Base-by-base conservation (phyloP, 441 rosid genomes). In the Mallotus repandus region DNA sequence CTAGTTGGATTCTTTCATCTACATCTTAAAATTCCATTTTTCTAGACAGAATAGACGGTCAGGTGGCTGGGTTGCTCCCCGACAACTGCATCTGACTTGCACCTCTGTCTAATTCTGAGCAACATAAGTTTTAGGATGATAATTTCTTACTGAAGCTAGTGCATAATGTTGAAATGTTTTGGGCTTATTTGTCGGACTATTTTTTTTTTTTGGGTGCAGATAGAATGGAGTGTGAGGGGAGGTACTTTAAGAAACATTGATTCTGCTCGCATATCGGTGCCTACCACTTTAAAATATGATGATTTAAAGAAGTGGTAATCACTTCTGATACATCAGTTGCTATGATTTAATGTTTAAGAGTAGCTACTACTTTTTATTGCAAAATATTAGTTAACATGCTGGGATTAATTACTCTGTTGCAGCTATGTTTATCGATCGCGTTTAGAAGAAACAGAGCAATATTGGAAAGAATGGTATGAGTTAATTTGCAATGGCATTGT, bases 401-500 rank as follows among this genome's bases (percentile, higher is more conserved):
- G 69, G 48, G 70, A 18, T 15, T 76, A 56, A 62, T 79, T 75
- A 67, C 52, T 45, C 59, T 74, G 46, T 79, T 82, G 82, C 84
- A 92, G 99, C 82, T 95, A 87, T 69, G 85, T 89, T 65, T 81
- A 89, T 75, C 88, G 97, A 70, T 80, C 99, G 60, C 85, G 74
- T 55, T 76, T 95, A 55, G 92, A 81, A 80, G 91, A 89, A 83
- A 92, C 98, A 65, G 99, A 95, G 75, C 89, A 95, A 82, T 91
- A 93, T 75, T 96, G 99, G 99, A 93, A 84, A 88, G 91, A 89
- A 85, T 93, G 99, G 98, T 96, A 89, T 77, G 74, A 46, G 70
- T 80, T 48, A 59, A 9, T 41, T 2, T 48, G 32, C 57, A 75
- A 74, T 50, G 52, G 5, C 21, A 19, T 66, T 49, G 16, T 64